Base-by-base conservation (phyloP, 1,284 basidiomycete species). In the Schizophyllum amplum region DNA sequence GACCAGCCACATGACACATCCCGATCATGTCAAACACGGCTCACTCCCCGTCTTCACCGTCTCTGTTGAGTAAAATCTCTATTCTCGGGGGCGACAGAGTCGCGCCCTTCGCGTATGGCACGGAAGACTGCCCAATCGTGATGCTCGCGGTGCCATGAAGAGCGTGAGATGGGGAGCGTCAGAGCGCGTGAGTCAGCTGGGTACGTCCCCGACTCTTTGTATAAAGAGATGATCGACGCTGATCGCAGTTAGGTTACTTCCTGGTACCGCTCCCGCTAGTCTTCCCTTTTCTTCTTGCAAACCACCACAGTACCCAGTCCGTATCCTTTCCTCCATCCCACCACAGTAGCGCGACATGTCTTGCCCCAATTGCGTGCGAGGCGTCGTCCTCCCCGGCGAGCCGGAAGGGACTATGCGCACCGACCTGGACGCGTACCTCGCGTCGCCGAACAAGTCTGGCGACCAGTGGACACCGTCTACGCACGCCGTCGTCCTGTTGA, bases 401-500 rank as follows among this genome's bases (percentile, higher is more conserved):
- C 77, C 76, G 3, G 67, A 65, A 1, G 76, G 77, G 23, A 58
- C 59, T 0, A 67, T 72, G 33, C 33, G 33, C 27, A 55, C 61
- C 24, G 33, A 42, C 33, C 33, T 42, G 61, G 71, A 17, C 78
- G 76, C 63, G 68, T 64, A 27, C 60, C 68, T 22, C 63, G 69
- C 4, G 66, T 61, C 6, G 64, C 61, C 22, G 33, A 58, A 24
- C 52, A 55, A 5, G 54, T 51, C 20, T 51, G 33, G 13, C 3
- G 33, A 42, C 13, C 33, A 42, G 7, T 42, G 33, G 33, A 17
- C 33, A 17, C 33, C 33, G 3, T 42, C 62, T 20, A 66, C 63
- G n/a, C 64, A 64, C 17, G 79, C 79, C 3, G 62, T 83, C 25
- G 66, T 84, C 24, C 65, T 80, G 23, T 69, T 81, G 52, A 79